Percentiles rank a stretch among this genome's conserved stretches.
Conservation (phyloP, 2,329 filamentous ascomycete genomes). For the Fusarium tjaetaba region DNA sequence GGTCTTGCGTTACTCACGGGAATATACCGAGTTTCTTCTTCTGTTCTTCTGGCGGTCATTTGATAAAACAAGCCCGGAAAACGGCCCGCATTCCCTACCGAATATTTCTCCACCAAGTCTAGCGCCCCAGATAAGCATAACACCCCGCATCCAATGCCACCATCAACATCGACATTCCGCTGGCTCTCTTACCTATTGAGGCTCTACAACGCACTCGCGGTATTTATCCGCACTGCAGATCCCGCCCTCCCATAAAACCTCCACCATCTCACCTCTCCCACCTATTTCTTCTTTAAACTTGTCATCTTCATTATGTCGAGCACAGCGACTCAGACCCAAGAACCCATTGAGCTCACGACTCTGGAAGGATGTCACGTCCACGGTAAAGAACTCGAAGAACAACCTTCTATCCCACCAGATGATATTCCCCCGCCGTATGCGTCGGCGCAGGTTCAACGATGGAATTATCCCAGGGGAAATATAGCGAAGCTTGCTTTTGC, state of each 20-base stretch:
- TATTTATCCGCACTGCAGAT: background rate
- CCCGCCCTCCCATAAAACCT: background rate
- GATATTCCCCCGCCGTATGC: slow-evolving; percentile 43
- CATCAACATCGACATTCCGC: background rate
- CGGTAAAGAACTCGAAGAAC: slow-evolving; percentile 15
- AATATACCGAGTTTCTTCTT: background rate
- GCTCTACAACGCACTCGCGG: background rate
- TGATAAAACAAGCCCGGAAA: background rate
- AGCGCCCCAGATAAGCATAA: background rate
- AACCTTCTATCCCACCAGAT: background rate
- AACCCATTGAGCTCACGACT: slow-evolving; percentile 20
- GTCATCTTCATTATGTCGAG: slow-evolving; percentile 20
- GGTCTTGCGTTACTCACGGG: too few species aligned
- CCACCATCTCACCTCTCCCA: too few species aligned
- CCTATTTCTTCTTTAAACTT: too few species aligned
- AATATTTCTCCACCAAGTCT: background rate
- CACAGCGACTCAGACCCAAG: slow-evolving; percentile 8
- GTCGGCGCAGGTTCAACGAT: slow-evolving; percentile 45
- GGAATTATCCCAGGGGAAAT: slow-evolving; percentile 51
- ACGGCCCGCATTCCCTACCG: background rate
- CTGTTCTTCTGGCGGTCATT: background rate
- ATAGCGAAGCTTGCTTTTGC: slow-evolving; percentile 51
- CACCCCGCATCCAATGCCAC: background rate
- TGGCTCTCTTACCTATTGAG: background rate
- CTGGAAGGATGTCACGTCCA: background rate